Evolutionary conservation across 805 yeast species (phyloP).

Genomic region (Myxozyma lipomycoides): DNA sequence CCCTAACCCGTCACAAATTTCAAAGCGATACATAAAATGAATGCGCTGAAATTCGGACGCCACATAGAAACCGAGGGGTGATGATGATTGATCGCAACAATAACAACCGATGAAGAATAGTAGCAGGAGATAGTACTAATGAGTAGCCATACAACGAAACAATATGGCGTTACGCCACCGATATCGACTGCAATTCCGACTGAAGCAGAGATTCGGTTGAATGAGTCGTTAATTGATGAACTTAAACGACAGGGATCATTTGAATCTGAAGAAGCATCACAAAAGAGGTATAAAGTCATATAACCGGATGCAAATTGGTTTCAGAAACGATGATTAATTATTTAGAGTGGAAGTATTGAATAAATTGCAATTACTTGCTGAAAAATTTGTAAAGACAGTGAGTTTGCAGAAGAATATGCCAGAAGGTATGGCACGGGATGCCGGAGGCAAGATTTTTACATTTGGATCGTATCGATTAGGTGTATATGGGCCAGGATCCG

Average conservation of each 20-base stretch:
- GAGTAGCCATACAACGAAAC: too few species aligned
- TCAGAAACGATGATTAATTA: too few species aligned
- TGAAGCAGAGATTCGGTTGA: slow-evolving; percentile 67
- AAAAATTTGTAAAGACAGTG: slow-evolving; percentile 79
- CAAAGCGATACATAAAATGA: too few species aligned
- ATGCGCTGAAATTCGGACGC: too few species aligned
- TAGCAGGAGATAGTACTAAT: too few species aligned
- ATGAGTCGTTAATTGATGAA: slow-evolving; percentile 73
- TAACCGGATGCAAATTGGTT: background rate
- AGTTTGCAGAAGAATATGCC: slow-evolving; percentile 83
- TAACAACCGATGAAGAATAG: too few species aligned
- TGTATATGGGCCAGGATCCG: slow-evolving; percentile 97
- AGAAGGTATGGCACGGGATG: slow-evolving; percentile 95
- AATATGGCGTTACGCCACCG: slow-evolving; percentile 74
- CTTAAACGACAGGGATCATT: slow-evolving; percentile 80
- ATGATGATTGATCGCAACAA: too few species aligned
- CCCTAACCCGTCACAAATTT: too few species aligned
- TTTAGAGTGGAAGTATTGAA: slow-evolving; percentile 66
- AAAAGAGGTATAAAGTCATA: slow-evolving; percentile 49
- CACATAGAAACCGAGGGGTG: too few species aligned
- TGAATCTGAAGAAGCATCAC: slow-evolving; percentile 80
- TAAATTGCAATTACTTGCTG: slow-evolving; percentile 65
- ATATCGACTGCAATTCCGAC: slow-evolving; percentile 84
- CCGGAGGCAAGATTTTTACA: slow-evolving; percentile 97
- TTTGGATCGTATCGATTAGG: slow-evolving; percentile 93